Percentiles rank a stretch among this genome's conserved stretches.
Evolutionary conservation across 805 yeast species (phyloP).

Genomic region (Hermanozyma aechmeae): DNA sequence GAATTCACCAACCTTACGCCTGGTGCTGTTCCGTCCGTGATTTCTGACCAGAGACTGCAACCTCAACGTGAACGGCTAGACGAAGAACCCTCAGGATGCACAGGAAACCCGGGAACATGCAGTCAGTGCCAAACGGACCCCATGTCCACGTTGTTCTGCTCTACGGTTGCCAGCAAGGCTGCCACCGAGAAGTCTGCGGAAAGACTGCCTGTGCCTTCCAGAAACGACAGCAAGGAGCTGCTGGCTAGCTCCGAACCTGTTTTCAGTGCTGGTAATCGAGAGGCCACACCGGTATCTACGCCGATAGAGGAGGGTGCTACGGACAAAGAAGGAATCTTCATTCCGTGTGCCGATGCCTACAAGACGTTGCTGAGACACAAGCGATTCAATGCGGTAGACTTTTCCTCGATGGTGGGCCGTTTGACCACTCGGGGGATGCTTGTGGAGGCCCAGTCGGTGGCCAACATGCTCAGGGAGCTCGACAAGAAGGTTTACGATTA

Average conservation of each 20-base stretch:
- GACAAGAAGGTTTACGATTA: slow-evolving; percentile 55
- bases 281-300: too few relatives aligned
- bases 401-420: slow-evolving; percentile 64
- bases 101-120: slow-evolving; percentile 87
- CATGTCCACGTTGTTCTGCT: slow-evolving; percentile 79
- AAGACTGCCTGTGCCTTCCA: too few relatives aligned
- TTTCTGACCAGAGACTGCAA: slow-evolving; percentile 1
- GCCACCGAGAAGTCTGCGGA: slow-evolving; percentile 9
- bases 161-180: slow-evolving; percentile 62
- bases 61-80: slow-evolving; percentile 1
- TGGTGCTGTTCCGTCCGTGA: slow-evolving; percentile 27
- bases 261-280: too few relatives aligned
- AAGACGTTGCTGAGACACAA: slow-evolving; percentile 78
- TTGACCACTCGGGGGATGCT: slow-evolving; percentile 78
- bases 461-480: slow-evolving; percentile 71
- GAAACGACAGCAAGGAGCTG: neutral
- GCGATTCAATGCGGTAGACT: slow-evolving; percentile 63
- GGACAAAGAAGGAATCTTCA: slow-evolving; percentile 61
- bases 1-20: slow-evolving; percentile 32
- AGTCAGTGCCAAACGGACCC: slow-evolving; percentile 78
- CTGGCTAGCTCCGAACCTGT: too few relatives aligned
- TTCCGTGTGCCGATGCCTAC: slow-evolving; percentile 87
- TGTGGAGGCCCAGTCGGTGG: slow-evolving; percentile 87
- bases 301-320: too few relatives aligned
- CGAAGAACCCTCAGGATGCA: slow-evolving; percentile 41